phyloP scores from a whole-genome alignment of 805 yeast genomes.

The Saccharomycopsis olivae region DNA sequence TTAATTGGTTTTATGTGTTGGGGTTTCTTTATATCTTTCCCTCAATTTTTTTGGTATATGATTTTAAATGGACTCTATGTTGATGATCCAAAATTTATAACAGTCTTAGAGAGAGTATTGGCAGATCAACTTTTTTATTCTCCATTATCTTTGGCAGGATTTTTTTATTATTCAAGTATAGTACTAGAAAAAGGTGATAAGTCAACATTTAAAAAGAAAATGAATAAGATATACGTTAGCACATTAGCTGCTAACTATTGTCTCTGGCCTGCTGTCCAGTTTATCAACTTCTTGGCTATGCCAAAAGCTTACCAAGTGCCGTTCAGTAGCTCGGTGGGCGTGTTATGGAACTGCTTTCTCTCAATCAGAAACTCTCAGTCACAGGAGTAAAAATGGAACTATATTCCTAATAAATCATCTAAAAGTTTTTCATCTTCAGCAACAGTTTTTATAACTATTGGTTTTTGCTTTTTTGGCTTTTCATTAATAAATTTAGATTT shows the following conservation, averaged over 20 bases:
- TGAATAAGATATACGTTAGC: slow-evolving; percentile 53
- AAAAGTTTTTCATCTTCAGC: slow-evolving; percentile 16
- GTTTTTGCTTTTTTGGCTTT: neutral
- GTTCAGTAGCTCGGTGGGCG: slow-evolving; percentile 77
- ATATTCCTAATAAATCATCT: slow-evolving; percentile 19
- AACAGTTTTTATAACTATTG: neutral
- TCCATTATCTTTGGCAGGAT: slow-evolving; percentile 70
- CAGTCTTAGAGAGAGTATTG: slow-evolving; percentile 75
- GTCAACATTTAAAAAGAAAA: slow-evolving; percentile 52
- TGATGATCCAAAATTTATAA: slow-evolving; percentile 73
- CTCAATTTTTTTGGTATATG: slow-evolving; percentile 84
- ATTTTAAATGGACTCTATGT: slow-evolving; percentile 69
- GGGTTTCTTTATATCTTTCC: slow-evolving; percentile 78
- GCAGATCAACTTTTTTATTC: slow-evolving; percentile 88
- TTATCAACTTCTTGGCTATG: slow-evolving; percentile 58
- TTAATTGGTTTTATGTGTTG: slow-evolving; percentile 73
- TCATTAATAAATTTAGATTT: neutral
- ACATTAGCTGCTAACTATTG: slow-evolving; percentile 59
- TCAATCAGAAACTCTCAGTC: slow-evolving; percentile 62
- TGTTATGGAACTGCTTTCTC: slow-evolving; percentile 88
- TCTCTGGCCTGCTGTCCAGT: slow-evolving; percentile 80
- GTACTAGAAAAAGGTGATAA: slow-evolving; percentile 67
- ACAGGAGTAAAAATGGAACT: slow-evolving; percentile 11
- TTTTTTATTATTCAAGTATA: slow-evolving; percentile 76
- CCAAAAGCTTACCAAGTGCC: slow-evolving; percentile 79